Percentiles rank a stretch among this genome's conserved stretches.
These are phyloP conservation scores for Scalesia atractyloides DNA, from an alignment of 129 eudicot genomes.

Conservation along the genomic window DNA sequence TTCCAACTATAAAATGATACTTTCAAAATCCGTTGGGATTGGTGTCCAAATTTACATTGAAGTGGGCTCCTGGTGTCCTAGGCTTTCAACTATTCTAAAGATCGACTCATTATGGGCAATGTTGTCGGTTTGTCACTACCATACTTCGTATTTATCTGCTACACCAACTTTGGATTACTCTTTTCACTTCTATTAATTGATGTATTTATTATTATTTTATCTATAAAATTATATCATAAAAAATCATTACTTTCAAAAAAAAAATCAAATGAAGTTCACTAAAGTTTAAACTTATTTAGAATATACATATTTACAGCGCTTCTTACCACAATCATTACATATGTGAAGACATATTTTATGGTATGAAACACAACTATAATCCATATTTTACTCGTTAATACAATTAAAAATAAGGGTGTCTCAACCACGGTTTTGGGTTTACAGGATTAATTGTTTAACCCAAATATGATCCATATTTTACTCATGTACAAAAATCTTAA, in stretches of 20 bases:
- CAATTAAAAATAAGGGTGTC: too few species aligned
- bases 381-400: too few species aligned
- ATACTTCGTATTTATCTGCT: not conserved
- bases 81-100: not conserved
- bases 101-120: not conserved
- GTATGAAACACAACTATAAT: too few species aligned
- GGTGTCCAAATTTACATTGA: constrained; percentile 2
- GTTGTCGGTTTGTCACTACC: not conserved
- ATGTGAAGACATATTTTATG: too few species aligned
- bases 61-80: constrained; percentile 10
- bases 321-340: too few species aligned
- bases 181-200: constrained; percentile 13
- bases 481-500: too few species aligned
- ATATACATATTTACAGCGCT: too few species aligned
- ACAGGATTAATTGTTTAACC: too few species aligned
- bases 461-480: too few species aligned
- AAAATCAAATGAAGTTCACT: too few species aligned
- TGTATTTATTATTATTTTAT: not conserved
- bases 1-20: not conserved
- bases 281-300: too few species aligned
- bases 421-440: too few species aligned
- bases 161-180: constrained; percentile 10
- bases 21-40: constrained; percentile 8
- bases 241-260: not conserved
- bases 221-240: not conserved